Evolutionary conservation across 306 rosid genomes (phyloP).

Genomic region (Sesbania bispinosa): DNA sequence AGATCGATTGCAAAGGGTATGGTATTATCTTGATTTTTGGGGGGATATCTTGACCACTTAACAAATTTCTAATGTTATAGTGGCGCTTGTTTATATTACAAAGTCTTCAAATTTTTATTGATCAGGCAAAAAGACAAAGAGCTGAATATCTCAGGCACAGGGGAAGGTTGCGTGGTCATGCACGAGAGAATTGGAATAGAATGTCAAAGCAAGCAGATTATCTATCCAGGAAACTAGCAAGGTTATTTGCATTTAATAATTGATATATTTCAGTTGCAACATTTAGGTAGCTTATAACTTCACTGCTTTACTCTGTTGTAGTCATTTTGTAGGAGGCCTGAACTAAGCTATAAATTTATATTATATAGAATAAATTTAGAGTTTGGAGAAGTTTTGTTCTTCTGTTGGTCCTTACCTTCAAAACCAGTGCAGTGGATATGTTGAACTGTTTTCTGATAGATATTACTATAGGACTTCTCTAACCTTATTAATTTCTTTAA

Average conservation of each 20-base stretch:
- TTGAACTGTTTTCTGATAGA: neutral
- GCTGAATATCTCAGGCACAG: constrained; percentile 87
- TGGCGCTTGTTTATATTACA: constrained; percentile 3
- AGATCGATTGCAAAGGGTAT: constrained; percentile 87
- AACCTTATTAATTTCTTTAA: constrained; percentile 25
- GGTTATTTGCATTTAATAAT: constrained; percentile 42
- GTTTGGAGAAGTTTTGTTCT: neutral
- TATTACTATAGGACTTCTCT: neutral
- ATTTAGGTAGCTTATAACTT: neutral
- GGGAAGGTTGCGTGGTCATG: constrained; percentile 52
- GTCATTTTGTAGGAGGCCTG: neutral
- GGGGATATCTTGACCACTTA: neutral
- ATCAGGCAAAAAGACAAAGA: constrained; percentile 83
- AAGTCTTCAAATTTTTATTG: constrained; percentile 8
- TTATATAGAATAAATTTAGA: neutral
- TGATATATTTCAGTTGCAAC: neutral
- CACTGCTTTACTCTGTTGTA: neutral
- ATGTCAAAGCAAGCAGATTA: constrained; percentile 73
- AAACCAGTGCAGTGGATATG: too few relatives aligned
- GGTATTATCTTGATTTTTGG: too few relatives aligned
- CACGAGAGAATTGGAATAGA: constrained; percentile 43
- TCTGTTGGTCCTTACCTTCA: neutral
- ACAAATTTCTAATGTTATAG: neutral
- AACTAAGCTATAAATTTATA: neutral
- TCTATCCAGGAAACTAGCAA: constrained; percentile 72